phyloP scores from a whole-genome alignment of 306 rosid genomes.

The Corylus americana region DNA sequence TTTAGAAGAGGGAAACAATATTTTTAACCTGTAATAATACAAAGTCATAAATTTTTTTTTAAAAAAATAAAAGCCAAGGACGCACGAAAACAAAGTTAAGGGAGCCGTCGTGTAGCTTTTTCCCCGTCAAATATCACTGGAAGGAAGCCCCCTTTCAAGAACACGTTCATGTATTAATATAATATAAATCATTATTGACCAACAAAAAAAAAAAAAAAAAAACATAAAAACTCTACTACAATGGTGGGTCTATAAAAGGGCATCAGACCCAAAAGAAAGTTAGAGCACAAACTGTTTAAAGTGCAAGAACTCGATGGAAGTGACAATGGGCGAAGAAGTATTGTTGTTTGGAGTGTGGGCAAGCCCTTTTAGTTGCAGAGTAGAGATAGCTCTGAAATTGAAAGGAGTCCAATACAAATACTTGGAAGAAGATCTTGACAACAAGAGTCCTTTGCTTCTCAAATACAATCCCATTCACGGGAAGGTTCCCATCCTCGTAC shows the following conservation, averaged over 20 bases:
- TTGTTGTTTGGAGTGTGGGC: constrained; percentile 18
- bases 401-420: constrained; percentile 37
- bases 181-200: no score
- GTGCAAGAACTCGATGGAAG: not conserved
- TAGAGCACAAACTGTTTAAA: not conserved
- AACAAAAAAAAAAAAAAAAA: no score
- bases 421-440: constrained; percentile 25
- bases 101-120: no score
- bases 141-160: no score
- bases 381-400: constrained; percentile 32
- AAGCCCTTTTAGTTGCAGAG: constrained; percentile 35
- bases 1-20: no score
- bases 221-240: no score
- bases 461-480: constrained; percentile 40
- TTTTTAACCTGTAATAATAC: no score
- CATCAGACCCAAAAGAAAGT: not conserved
- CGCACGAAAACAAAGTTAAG: no score
- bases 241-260: not conserved
- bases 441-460: constrained; percentile 36
- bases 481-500: constrained; percentile 34
- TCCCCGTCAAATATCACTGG: no score
- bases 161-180: no score
- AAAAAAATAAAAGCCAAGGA: no score
- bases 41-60: no score
- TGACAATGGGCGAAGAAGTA: constrained; percentile 14